phyloP scores from a whole-genome alignment of 257 asterid genomes.

The Thymus quinquecostatus region DNA sequence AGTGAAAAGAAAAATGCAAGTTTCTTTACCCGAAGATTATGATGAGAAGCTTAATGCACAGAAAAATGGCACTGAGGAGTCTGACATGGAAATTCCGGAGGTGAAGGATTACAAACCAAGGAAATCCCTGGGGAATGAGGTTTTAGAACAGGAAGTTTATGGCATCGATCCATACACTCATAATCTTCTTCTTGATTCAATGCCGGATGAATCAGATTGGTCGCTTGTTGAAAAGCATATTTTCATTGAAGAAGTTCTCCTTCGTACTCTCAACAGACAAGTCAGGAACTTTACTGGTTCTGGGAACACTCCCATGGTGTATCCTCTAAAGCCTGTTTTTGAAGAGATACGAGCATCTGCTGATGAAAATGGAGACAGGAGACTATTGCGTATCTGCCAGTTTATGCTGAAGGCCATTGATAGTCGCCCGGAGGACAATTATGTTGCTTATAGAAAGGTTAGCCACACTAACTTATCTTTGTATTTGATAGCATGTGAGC shows the following conservation, averaged over 20 bases:
- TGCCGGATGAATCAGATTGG: constrained; percentile 95
- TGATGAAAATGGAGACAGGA: constrained; percentile 61
- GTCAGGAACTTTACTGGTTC: constrained; percentile 85
- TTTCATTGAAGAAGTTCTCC: constrained; percentile 94
- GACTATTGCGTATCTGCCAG: constrained; percentile 69
- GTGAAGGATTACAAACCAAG: constrained; percentile 95
- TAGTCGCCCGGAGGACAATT: constrained; percentile 87
- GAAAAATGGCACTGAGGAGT: constrained; percentile 93
- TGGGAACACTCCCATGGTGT: constrained; percentile 91
- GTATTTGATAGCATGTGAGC: constrained; percentile 13
- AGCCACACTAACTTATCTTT: constrained; percentile 16
- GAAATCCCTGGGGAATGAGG: constrained; percentile 84
- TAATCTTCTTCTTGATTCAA: constrained; percentile 97
- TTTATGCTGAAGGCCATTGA: constrained; percentile 77
- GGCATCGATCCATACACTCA: constrained; percentile 98
- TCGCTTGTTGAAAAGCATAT: constrained; percentile 77
- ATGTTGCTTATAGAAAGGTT: constrained; percentile 98
- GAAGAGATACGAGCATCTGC: constrained; percentile 71
- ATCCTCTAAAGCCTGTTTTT: constrained; percentile 80
- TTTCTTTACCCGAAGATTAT: constrained; percentile 93
- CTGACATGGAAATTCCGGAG: constrained; percentile 99
- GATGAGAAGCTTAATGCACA: constrained; percentile 80
- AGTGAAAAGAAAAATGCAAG: constrained; percentile 94
- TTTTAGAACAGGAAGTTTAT: constrained; percentile 97
- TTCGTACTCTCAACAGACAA: constrained; percentile 77